Evolutionary conservation across 352 stramenopile species (phyloP), one percentile per base, ranked within the genome.

Genomic region (Aphanomyces cochlioides): DNA sequence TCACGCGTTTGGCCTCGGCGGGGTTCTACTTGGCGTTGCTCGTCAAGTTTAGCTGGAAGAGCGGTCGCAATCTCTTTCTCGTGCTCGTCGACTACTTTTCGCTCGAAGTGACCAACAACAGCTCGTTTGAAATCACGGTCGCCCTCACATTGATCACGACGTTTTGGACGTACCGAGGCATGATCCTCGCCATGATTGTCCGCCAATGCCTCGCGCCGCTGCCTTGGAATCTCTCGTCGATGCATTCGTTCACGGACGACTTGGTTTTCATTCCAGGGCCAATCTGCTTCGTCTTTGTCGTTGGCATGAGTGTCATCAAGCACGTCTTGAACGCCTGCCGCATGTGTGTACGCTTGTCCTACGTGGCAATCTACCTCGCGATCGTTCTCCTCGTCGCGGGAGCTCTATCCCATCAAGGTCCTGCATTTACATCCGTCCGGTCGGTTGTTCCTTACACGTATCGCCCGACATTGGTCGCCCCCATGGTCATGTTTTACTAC

Each of bases 261-360:
- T n/a, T 50, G 10, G 10, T 12, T 0, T 50, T 50, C 43, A 50
- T 50, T 12, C 43, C 43, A n/a, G 43, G 10, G 43, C 43, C 43
- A n/a, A n/a, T 50, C 43, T 50, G 43, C 17, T 50, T n/a, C 43
- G 2, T 50, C 43, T 50, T 50, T 50, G 10, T 50, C 43, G 10
- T 50, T 50, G 43, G 43, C 43, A 50, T 50, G 43, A n/a, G 43
- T n/a, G 17, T 50, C 43, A 50, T 50, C 43, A 50, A 50, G 43
- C 43, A 50, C 43, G 43, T 50, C 2, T n/a, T 50, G 10, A 50
- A 50, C 43, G 10, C 10, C 10, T n/a, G 10, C 43, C 43, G 43
- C 43, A n/a, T n/a, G 43, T 12, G 10, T n/a, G 17, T n/a, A 12
- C 10, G 17, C 10, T n/a, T 50, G 10, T 12, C 43, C 2, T 12